phyloP scores from a whole-genome alignment of 108 stramenopile genomes.

The Craspedostauros australis region DNA sequence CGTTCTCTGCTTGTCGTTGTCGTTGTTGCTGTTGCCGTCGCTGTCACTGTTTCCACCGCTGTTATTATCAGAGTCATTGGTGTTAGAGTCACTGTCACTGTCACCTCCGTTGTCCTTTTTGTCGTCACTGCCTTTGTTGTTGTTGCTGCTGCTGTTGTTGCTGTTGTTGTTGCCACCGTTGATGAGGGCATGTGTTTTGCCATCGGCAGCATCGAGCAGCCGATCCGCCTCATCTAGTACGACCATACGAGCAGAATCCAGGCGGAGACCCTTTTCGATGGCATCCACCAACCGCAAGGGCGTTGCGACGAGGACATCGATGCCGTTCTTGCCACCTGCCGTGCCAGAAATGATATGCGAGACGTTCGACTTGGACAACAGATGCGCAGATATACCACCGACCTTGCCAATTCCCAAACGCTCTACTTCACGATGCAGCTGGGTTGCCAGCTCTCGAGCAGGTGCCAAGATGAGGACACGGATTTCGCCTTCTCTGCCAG shows the following conservation, averaged over 20 bases:
- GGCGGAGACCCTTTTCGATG: slow-evolving; percentile 57
- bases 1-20: background rate
- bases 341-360: slow-evolving; percentile 52
- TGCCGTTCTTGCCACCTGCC: slow-evolving; percentile 61
- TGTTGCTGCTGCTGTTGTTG: background rate
- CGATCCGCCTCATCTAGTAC: slow-evolving; percentile 98
- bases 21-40: slow-evolving; percentile 5
- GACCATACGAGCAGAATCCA: slow-evolving; percentile 70
- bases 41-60: background rate
- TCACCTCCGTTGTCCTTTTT: slow-evolving; percentile 7
- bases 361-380: slow-evolving; percentile 80
- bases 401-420: slow-evolving; percentile 79
- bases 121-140: background rate
- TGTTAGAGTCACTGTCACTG: slow-evolving; percentile 9
- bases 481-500: slow-evolving; percentile 42
- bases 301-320: slow-evolving; percentile 76
- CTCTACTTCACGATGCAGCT: slow-evolving; percentile 90
- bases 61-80: background rate
- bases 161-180: slow-evolving; percentile 2
- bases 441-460: slow-evolving; percentile 90
- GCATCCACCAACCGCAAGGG: slow-evolving; percentile 74
- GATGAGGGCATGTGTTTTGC: no score
- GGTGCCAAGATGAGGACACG: slow-evolving; percentile 86
- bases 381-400: slow-evolving; percentile 61
- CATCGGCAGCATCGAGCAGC: slow-evolving; percentile 79